Base-by-base conservation (phyloP, 2,329 filamentous ascomycete genomes). In the Lecanicillium sp. region DNA sequence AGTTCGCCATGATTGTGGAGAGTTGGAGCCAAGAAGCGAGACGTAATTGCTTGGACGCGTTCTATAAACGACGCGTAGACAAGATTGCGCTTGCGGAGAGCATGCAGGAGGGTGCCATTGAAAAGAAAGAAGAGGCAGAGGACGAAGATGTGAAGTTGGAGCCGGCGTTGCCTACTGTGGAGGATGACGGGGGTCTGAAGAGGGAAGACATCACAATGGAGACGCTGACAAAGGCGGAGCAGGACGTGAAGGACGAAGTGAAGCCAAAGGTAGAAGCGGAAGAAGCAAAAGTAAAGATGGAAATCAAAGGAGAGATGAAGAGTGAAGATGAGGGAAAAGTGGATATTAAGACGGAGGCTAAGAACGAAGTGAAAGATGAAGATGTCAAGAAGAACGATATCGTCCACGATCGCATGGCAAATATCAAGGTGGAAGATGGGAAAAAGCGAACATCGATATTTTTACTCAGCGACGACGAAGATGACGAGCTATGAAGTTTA, bases 1-100 rank as follows among this genome's bases (percentile, higher is more conserved):
- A 92, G 44, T 97, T 97, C 69, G 92, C 89, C 4, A 66, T 96
- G 28, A 79, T 88, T 12, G 89, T 97, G 3, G 92, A 97, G 60
- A 77, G 80, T 12, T 94, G 88, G 86, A 94, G 85, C 33, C 85
- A 90, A 57, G 85, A 84, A 53, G 74, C 92, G 62, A 67, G 90
- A 52, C 73, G 84, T 44, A 79, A 82, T 48, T 89, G 79, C 58
- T 65, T 97, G 18, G 84, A 94, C 41, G 67, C 66, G 3, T 97
- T 95, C 60, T 97, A 97, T 66, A 64, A 68, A 45, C 70, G 69
- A 49, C 70, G 89, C 46, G 72, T 78, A 54, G 71, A 72, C 43
- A 65, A 65, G 48, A 39, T 79, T 29, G 54, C 58, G 29, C 57
- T 51, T 17, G 53, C 55, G 29, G 51, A 37, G 33, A 36, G 35